Evolutionary conservation across 1,139 yeast species (phyloP), one percentile per base, ranked within the genome.

Genomic region (Saccharomyces pastorianus): DNA sequence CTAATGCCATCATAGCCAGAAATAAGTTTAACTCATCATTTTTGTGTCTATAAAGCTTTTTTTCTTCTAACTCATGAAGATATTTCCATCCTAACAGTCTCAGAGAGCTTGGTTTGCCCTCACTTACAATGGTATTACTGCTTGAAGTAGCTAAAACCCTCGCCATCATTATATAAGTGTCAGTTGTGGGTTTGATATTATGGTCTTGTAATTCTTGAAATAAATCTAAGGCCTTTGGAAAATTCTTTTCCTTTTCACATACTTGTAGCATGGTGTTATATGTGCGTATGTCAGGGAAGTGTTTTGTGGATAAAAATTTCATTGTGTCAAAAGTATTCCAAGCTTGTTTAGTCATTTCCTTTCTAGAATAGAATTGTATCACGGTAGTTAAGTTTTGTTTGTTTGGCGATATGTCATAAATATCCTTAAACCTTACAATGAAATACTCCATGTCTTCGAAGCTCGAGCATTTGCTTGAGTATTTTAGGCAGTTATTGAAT

Each of bases 131-230:
- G 34, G 61, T 55, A 53, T 65, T 76, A 1, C 85, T 73, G 67
- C 96, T 90, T 0, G 95, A 91, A 59, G 80, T 78, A 0, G 96
- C 93, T 51, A 91, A 71, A 0, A 84, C 79, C 44, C 82, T 78
- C 0, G 95, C 91, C 53, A 91, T 71, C 0, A 84, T 79, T 41
- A 81, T 78, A 61, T 83, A 75, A 0, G 88, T 82, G 32, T 73
- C 76, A 20, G 77, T 79, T 48, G 71, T 65, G 2, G 84, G 81
- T 42, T 59, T 58, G 1, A 79, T 51, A 0, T 76, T 74, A 59
- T 59, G 57, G 70, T 73, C 64, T 65, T 75, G 59, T 87, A 91
- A 80, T 64, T 90, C 97, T 26, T 82, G 80, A 64, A 82, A 86
- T 14, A 91, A 73, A 64, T 88, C 95, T 32, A 90, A 69, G 0